Percentiles rank a stretch among this genome's conserved stretches.
These are phyloP conservation scores for Nigrospora sphaerica DNA, from an alignment of 2,329 filamentous ascomycete genomes.

Conservation along the genomic window DNA sequence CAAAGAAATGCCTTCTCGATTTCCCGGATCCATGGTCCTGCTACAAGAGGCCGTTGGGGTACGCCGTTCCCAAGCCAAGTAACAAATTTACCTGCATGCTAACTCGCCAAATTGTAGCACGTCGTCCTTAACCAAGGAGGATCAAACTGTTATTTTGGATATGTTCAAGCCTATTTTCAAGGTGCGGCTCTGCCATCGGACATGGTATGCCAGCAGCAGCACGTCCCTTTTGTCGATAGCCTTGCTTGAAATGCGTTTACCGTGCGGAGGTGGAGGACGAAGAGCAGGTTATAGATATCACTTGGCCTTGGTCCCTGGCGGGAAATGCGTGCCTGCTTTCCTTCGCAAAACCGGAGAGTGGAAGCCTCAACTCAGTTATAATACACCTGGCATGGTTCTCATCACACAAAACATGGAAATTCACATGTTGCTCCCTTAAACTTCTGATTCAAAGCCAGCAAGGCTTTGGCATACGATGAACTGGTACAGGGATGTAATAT, in stretches of 20 bases:
- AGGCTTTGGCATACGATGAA: too few relatives aligned
- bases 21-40: slow-evolving; percentile 21
- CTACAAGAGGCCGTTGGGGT: slow-evolving; percentile 24
- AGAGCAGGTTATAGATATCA: too few relatives aligned
- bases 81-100: slow-evolving; percentile 8
- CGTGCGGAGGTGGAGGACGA: too few relatives aligned
- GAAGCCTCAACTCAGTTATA: too few relatives aligned
- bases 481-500: too few relatives aligned
- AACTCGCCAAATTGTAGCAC: slow-evolving; percentile 16
- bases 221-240: slow-evolving; percentile 14
- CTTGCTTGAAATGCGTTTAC: background rate
- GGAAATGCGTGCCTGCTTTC: too few relatives aligned
- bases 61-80: slow-evolving; percentile 13
- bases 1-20: slow-evolving; percentile 17
- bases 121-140: slow-evolving; percentile 17
- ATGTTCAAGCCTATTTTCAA: slow-evolving; percentile 28
- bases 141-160: slow-evolving; percentile 26
- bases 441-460: too few relatives aligned
- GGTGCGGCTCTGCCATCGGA: slow-evolving; percentile 23
- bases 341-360: too few relatives aligned
- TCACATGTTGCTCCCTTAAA: too few relatives aligned
- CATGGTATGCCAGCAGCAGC: slow-evolving; percentile 23
- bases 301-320: too few relatives aligned
- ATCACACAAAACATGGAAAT: too few relatives aligned
- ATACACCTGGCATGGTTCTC: too few relatives aligned